These are phyloP conservation scores for Angomonas deanei DNA, from an alignment of 208 protist genomes.

Conservation along the genomic window DNA sequence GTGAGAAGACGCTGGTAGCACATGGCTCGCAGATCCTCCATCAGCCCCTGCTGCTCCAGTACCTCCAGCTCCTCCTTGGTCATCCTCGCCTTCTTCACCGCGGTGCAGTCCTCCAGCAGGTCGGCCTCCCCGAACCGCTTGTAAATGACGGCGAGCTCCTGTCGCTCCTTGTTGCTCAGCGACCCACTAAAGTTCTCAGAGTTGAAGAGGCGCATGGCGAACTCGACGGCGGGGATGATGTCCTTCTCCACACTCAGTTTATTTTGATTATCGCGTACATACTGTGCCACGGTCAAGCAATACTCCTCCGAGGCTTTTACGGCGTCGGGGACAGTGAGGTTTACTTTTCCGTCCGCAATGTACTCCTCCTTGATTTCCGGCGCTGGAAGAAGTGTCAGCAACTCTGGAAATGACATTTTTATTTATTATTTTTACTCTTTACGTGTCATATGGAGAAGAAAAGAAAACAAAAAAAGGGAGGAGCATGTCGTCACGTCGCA, in stretches of 20 bases:
- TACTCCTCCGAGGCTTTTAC: slow-evolving; percentile 26
- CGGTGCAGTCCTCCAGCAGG: neutral
- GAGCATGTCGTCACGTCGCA: too few species aligned
- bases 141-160: slow-evolving; percentile 26
- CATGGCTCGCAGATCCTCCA: slow-evolving; percentile 26
- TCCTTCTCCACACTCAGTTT: slow-evolving; percentile 16
- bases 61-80: slow-evolving; percentile 9
- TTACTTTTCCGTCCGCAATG: slow-evolving; percentile 18
- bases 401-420: slow-evolving; percentile 17
- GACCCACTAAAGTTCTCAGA: slow-evolving; percentile 85
- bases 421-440: slow-evolving; percentile 6
- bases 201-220: slow-evolving; percentile 79
- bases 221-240: slow-evolving; percentile 58
- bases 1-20: slow-evolving; percentile 77
- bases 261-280: slow-evolving; percentile 17
- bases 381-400: slow-evolving; percentile 55
- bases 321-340: slow-evolving; percentile 44
- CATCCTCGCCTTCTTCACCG: neutral
- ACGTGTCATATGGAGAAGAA: neutral
- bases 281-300: slow-evolving; percentile 32
- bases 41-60: neutral
- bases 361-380: slow-evolving; percentile 30
- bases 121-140: slow-evolving; percentile 27
- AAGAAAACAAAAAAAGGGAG: too few species aligned
- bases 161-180: slow-evolving; percentile 48